phyloP scores from a whole-genome alignment of 2,329 filamentous ascomycete species.

The Epichloe uncinata region DNA sequence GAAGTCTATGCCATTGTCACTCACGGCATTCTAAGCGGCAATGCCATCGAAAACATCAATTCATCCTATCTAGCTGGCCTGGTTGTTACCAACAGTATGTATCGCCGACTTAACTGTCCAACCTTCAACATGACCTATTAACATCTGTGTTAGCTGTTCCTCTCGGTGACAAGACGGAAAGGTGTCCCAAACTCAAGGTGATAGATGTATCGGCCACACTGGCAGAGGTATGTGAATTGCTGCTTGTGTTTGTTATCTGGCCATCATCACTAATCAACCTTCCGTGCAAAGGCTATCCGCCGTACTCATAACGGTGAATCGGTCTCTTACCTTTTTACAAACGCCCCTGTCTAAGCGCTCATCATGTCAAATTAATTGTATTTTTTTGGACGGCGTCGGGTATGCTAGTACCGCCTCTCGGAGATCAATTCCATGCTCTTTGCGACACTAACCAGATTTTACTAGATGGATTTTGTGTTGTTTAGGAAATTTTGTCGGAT shows the following conservation, averaged over 20 bases:
- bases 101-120: not conserved
- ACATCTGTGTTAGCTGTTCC: constrained; percentile 21
- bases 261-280: constrained; percentile 3
- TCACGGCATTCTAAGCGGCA: constrained; percentile 80
- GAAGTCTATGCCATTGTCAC: constrained; percentile 92
- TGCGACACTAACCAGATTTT: not conserved
- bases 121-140: constrained; percentile 8
- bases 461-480: not conserved
- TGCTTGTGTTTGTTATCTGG: not conserved
- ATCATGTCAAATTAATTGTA: not conserved
- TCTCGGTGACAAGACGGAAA: constrained; percentile 62
- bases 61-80: constrained; percentile 61
- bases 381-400: not conserved
- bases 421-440: not conserved
- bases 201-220: constrained; percentile 84
- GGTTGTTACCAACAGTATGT: constrained; percentile 74
- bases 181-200: constrained; percentile 69
- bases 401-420: not conserved
- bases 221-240: constrained; percentile 34
- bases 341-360: constrained; percentile 38
- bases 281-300: constrained; percentile 41
- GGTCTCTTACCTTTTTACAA: constrained; percentile 53
- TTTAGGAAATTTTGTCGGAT: too few relatives aligned
- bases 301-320: constrained; percentile 54
- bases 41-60: constrained; percentile 78